Evolutionary conservation across 768 basidiomycete species (phyloP).

Genomic region (Epithele typhae): DNA sequence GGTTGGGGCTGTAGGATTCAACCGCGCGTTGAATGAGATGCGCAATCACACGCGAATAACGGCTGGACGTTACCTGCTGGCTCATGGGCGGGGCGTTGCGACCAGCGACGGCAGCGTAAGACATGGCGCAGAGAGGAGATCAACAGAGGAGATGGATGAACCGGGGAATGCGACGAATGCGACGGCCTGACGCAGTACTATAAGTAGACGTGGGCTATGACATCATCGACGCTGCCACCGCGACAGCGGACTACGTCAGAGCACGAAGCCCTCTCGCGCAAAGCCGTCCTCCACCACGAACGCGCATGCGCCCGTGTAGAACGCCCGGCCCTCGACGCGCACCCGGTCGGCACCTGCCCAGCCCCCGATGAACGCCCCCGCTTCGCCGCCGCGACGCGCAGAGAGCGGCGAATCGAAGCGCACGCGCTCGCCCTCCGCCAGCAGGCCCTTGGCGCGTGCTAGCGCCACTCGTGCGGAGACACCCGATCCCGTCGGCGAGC

Average conservation of each 20-base stretch:
- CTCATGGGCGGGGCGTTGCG: constrained; percentile 48
- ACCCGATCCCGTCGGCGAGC: constrained; percentile 37
- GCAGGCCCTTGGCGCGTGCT: constrained; percentile 27
- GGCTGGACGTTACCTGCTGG: constrained; percentile 34
- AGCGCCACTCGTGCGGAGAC: constrained; percentile 36
- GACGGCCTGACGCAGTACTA: neutral
- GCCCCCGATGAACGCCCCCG: constrained; percentile 15
- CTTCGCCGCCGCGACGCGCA: constrained; percentile 16
- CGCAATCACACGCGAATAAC: neutral
- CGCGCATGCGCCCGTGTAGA: constrained; percentile 28
- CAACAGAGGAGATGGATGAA: neutral
- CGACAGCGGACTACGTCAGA: constrained; percentile 20
- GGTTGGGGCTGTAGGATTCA: constrained; percentile 65
- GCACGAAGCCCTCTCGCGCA: constrained; percentile 11
- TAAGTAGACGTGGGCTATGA: constrained; percentile 19
- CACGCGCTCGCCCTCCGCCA: constrained; percentile 25
- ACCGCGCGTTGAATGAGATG: constrained; percentile 9
- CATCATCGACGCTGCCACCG: constrained; percentile 14
- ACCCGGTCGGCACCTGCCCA: constrained; percentile 16
- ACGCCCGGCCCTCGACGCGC: constrained; percentile 28
- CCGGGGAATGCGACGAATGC: neutral
- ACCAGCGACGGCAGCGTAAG: constrained; percentile 67
- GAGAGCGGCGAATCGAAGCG: constrained; percentile 32
- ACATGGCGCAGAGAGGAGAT: constrained; percentile 41
- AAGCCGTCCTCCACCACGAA: constrained; percentile 17